Conservation (phyloP, 108 stramenopile genomes). For the Skeletonema marinoi region DNA sequence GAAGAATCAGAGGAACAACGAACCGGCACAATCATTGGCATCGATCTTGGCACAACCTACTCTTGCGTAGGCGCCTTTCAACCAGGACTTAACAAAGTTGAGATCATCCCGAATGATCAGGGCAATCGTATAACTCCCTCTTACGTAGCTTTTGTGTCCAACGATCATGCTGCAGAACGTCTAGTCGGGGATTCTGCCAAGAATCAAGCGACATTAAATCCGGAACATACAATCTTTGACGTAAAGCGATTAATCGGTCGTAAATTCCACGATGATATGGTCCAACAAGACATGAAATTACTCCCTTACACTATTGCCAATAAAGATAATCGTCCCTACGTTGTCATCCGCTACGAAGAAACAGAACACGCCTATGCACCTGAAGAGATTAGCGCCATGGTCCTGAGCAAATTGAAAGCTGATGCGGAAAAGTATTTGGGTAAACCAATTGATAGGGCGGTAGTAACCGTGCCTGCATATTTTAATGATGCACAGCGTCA, state of each 20-base stretch:
- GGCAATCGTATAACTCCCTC: slow-evolving; percentile 95
- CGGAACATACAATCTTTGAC: slow-evolving; percentile 95
- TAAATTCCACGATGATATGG: slow-evolving; percentile 81
- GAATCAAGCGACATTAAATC: slow-evolving; percentile 96
- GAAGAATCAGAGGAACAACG: slow-evolving; percentile 9
- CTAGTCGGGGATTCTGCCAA: slow-evolving; percentile 90
- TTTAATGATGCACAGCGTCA: slow-evolving; percentile 98
- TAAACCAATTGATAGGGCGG: slow-evolving; percentile 80
- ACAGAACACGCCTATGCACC: slow-evolving; percentile 78
- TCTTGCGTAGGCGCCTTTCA: slow-evolving; percentile 78
- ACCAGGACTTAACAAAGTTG: slow-evolving; percentile 65
- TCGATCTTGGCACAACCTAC: slow-evolving; percentile 93
- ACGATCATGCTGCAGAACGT: slow-evolving; percentile 64
- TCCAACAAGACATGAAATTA: slow-evolving; percentile 93
- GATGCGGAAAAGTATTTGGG: slow-evolving; percentile 94
- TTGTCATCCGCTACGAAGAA: slow-evolving; percentile 75
- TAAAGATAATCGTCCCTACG: slow-evolving; percentile 79
- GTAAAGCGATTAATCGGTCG: slow-evolving; percentile 98
- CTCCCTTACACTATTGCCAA: slow-evolving; percentile 90
- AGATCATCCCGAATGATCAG: slow-evolving; percentile 92
- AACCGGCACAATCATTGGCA: slow-evolving; percentile 62
- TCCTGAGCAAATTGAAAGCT: slow-evolving; percentile 92
- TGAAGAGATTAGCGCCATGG: slow-evolving; percentile 97
- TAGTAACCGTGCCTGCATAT: slow-evolving; percentile 97
- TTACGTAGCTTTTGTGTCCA: slow-evolving; percentile 79